phyloP scores from a whole-genome alignment of 768 basidiomycete genomes.

The Peribolospora baueri region DNA sequence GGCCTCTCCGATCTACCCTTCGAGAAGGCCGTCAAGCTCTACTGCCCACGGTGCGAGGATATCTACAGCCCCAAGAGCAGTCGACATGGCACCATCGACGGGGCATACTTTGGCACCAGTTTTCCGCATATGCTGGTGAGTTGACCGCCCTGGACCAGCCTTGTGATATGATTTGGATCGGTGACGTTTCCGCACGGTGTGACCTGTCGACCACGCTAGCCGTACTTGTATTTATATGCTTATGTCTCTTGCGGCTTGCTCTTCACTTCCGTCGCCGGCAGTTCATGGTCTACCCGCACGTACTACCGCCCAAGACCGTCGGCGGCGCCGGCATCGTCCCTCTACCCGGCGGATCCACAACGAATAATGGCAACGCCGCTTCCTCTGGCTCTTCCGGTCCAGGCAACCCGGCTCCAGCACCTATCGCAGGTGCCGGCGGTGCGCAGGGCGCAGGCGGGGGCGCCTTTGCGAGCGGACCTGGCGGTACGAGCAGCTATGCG shows the following conservation, averaged over 20 bases:
- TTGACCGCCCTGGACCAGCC: not conserved
- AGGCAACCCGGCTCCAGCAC: not conserved
- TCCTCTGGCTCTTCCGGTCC: not conserved
- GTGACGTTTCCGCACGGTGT: too few species aligned
- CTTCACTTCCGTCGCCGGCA: not conserved
- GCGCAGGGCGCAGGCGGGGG: not conserved
- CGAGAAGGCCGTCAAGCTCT: constrained; percentile 95
- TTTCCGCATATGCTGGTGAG: constrained; percentile 62
- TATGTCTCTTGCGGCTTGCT: not conserved
- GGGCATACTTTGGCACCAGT: constrained; percentile 94
- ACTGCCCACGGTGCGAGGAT: constrained; percentile 95
- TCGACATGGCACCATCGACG: constrained; percentile 88
- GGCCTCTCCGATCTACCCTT: constrained; percentile 93
- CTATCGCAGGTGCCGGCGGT: not conserved
- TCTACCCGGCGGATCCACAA: constrained; percentile 18
- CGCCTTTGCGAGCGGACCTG: not conserved
- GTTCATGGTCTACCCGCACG: constrained; percentile 85
- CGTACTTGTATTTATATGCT: too few species aligned
- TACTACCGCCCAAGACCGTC: constrained; percentile 56
- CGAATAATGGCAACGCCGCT: constrained; percentile 19
- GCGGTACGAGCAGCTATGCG: not conserved
- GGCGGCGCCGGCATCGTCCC: constrained; percentile 7
- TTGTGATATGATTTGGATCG: not conserved
- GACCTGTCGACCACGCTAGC: too few species aligned
- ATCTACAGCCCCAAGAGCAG: constrained; percentile 95